These are phyloP conservation scores for Benincasa hispida DNA, from an alignment of 306 rosid genomes.

Conservation along the genomic window DNA sequence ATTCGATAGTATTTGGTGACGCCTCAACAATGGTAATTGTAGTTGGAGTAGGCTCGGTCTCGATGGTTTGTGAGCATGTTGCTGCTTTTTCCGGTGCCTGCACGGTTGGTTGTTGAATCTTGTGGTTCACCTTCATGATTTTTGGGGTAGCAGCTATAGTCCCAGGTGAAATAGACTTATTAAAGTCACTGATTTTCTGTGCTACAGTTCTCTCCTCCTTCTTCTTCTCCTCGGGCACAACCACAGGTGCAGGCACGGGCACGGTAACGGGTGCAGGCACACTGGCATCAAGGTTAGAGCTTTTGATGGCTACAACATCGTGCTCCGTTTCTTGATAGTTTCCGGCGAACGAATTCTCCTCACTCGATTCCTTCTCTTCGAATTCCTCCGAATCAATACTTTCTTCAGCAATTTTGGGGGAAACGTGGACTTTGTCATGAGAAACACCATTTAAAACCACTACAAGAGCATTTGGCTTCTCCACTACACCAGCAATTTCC, in stretches of 20 bases:
- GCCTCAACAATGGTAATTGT: background rate
- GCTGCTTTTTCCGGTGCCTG: conserved; percentile 39
- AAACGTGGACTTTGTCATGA: conserved; percentile 33
- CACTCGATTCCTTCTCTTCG: conserved; percentile 45
- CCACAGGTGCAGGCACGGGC: background rate
- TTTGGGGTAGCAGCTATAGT: conserved; percentile 25
- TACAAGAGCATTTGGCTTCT: conserved; percentile 25
- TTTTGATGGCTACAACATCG: conserved; percentile 36
- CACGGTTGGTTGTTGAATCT: conserved; percentile 40
- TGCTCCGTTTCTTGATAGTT: conserved; percentile 24
- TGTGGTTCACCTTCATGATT: conserved; percentile 28
- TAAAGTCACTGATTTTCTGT: conserved; percentile 20
- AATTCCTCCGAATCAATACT: conserved; percentile 44
- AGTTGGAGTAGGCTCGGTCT: conserved; percentile 26
- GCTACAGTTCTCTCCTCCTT: conserved; percentile 38
- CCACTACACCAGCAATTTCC: conserved; percentile 53
- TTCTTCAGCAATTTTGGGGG: conserved; percentile 52
- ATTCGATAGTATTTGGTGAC: conserved; percentile 15
- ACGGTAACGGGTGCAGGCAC: background rate
- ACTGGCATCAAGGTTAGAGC: conserved; percentile 24
- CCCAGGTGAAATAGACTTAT: conserved; percentile 31
- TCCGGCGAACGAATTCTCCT: conserved; percentile 28
- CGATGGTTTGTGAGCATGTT: conserved; percentile 18
- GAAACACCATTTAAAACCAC: conserved; percentile 33
- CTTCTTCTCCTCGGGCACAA: conserved; percentile 7